A percentile compares a stretch with the other conserved stretches of the same genome.
Evolutionary conservation across 257 asterid genomes (phyloP).

Genomic region (Galeopsis tetrahit): DNA sequence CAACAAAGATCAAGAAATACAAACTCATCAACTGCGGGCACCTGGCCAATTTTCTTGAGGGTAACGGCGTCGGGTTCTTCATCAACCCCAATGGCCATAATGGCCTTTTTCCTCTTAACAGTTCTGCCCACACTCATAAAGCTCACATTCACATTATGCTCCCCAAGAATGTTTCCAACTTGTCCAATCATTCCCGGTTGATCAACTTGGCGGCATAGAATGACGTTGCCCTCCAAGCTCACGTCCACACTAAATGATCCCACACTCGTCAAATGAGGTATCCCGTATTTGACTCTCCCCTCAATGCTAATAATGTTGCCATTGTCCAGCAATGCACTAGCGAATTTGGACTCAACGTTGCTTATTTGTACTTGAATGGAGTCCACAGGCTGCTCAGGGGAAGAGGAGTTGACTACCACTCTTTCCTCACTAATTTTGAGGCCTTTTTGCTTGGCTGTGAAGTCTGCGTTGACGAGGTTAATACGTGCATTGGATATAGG

Average conservation of each 20-base stretch:
- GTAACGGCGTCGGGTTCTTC: constrained; percentile 77
- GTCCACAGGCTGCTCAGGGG: constrained; percentile 66
- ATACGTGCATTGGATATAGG: constrained; percentile 73
- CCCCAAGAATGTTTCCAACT: constrained; percentile 82
- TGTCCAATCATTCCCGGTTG: constrained; percentile 91
- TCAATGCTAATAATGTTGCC: constrained; percentile 58
- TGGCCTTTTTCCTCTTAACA: constrained; percentile 68
- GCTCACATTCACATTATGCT: constrained; percentile 81
- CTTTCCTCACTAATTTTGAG: constrained; percentile 82
- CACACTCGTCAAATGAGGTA: constrained; percentile 68
- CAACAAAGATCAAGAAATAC: constrained; percentile 69
- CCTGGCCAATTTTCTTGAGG: constrained; percentile 72
- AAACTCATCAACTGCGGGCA: constrained; percentile 78
- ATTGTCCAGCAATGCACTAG: constrained; percentile 63
- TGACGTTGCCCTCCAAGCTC: constrained; percentile 82
- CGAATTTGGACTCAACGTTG: constrained; percentile 67
- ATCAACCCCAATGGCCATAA: constrained; percentile 98
- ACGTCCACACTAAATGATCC: constrained; percentile 76
- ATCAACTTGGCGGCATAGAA: constrained; percentile 82
- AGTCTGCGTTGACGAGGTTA: constrained; percentile 92
- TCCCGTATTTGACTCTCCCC: constrained; percentile 74
- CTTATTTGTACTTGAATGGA: constrained; percentile 72
- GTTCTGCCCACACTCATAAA: constrained; percentile 94
- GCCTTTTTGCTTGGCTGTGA: constrained; percentile 85
- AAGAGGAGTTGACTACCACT: constrained; percentile 48